Evolutionary conservation across 108 stramenopile species (phyloP).

Genomic region (Licmophora abbreviata): DNA sequence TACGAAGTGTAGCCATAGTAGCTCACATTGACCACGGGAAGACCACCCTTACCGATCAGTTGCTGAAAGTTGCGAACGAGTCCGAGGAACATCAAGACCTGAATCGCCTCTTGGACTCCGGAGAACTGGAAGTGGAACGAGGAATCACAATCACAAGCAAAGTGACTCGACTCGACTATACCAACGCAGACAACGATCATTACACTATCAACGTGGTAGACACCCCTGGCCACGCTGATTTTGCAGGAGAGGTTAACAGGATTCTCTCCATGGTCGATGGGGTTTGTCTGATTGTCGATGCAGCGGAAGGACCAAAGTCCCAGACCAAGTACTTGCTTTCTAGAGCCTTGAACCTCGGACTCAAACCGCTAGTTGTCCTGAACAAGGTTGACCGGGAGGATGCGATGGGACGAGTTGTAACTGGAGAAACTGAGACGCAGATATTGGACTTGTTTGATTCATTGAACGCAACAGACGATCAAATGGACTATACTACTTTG

Average conservation of each 20-base stretch:
- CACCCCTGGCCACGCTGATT: constrained; percentile 95
- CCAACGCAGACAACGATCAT: constrained; percentile 18
- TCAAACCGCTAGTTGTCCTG: constrained; percentile 89
- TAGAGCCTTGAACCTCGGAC: constrained; percentile 75
- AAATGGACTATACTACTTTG: constrained; percentile 88
- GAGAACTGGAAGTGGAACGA: constrained; percentile 92
- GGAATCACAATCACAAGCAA: constrained; percentile 97
- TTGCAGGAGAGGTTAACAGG: constrained; percentile 93
- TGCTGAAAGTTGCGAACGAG: constrained; percentile 57
- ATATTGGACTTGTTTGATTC: constrained; percentile 85
- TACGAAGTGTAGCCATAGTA: constrained; percentile 87
- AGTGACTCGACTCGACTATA: constrained; percentile 75
- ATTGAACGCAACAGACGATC: constrained; percentile 77
- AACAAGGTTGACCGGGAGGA: constrained; percentile 95
- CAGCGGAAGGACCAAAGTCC: constrained; percentile 89
- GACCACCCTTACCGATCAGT: constrained; percentile 90
- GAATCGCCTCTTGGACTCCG: constrained; percentile 83
- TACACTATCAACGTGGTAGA: constrained; percentile 83
- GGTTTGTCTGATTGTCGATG: constrained; percentile 80
- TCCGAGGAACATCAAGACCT: not conserved
- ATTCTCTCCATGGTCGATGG: constrained; percentile 92
- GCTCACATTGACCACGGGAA: constrained; percentile 99
- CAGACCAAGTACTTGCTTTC: constrained; percentile 96
- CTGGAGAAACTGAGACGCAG: constrained; percentile 82
- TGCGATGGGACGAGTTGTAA: constrained; percentile 63